These are phyloP conservation scores for Thuja plicata DNA, from an alignment of 83 land plant genomes.

Conservation along the genomic window DNA sequence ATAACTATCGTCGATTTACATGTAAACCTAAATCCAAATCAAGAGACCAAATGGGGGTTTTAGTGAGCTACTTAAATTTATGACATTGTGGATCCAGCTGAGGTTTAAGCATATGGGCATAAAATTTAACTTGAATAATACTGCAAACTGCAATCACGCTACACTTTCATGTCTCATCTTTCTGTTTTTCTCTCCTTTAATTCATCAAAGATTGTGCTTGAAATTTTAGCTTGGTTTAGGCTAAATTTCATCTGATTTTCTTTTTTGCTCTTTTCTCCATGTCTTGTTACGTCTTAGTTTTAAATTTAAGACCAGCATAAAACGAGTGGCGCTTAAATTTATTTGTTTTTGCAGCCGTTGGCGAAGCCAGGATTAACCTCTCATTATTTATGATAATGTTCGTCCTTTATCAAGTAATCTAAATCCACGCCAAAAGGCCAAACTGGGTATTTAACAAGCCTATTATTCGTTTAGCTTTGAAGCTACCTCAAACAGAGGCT, in stretches of 20 bases:
- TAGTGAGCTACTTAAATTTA: not conserved
- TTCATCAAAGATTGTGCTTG: not conserved
- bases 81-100: not conserved
- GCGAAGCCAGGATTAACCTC: not conserved
- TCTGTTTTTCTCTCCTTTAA: not conserved
- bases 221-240: not conserved
- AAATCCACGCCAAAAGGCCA: not conserved
- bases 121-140: not conserved
- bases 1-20: not conserved
- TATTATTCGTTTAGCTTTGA: not conserved
- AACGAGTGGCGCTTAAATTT: not conserved
- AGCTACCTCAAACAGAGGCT: not conserved
- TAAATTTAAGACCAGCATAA: not conserved
- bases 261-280: not conserved
- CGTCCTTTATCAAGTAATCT: not conserved
- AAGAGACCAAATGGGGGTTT: not conserved
- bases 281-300: not conserved
- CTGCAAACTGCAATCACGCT: not conserved
- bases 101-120: not conserved
- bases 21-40: not conserved
- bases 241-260: not conserved
- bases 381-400: not conserved
- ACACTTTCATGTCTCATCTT: not conserved
- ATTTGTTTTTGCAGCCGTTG: not conserved
- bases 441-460: not conserved